Conservation (phyloP, 1,284 basidiomycete species). For the Omphalotus olearius region DNA sequence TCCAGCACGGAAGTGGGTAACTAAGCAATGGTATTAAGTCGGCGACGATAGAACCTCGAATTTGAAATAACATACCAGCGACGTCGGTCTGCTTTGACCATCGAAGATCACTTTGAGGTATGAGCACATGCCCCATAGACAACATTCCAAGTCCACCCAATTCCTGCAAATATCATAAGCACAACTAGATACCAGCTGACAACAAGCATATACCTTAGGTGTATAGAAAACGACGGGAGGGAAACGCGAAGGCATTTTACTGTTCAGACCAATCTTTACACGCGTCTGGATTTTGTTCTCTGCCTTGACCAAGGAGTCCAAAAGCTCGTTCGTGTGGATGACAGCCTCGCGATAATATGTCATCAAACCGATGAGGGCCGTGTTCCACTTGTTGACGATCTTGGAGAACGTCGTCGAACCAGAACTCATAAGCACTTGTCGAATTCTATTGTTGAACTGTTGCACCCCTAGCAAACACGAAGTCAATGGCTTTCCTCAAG, state of each 20-base stretch:
- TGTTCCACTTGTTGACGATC: conserved; percentile 99
- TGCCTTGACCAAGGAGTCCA: conserved; percentile 92
- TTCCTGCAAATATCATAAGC: conserved; percentile 47
- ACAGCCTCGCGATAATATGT: conserved; percentile 99
- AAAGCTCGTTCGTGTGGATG: conserved; percentile 93
- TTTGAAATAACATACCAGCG: conserved; percentile 50
- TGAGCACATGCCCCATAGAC: conserved; percentile 98
- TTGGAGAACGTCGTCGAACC: conserved; percentile 99
- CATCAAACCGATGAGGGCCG: conserved; percentile 91
- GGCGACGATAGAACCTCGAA: conserved; percentile 11
- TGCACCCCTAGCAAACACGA: conserved; percentile 66
- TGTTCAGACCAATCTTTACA: conserved; percentile 98
- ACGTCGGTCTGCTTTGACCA: conserved; percentile 99
- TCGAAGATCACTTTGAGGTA: conserved; percentile 94
- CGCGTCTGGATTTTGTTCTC: conserved; percentile 99
- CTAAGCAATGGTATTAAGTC: conserved; percentile 28
- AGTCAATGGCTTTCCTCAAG: conserved; percentile 10
- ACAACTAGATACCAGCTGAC: conserved; percentile 7
- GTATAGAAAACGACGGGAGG: conserved; percentile 97
- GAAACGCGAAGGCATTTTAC: conserved; percentile 99
- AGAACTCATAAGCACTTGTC: conserved; percentile 98
- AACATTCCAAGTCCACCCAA: conserved; percentile 98
- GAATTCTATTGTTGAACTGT: conserved; percentile 94
- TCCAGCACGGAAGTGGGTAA: conserved; percentile 96
- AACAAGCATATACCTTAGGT: conserved; percentile 57